A percentile compares a stretch with the other conserved stretches of the same genome.
Conservation (phyloP, 2,329 filamentous ascomycete genomes). For the Aspergillus cejpii region DNA sequence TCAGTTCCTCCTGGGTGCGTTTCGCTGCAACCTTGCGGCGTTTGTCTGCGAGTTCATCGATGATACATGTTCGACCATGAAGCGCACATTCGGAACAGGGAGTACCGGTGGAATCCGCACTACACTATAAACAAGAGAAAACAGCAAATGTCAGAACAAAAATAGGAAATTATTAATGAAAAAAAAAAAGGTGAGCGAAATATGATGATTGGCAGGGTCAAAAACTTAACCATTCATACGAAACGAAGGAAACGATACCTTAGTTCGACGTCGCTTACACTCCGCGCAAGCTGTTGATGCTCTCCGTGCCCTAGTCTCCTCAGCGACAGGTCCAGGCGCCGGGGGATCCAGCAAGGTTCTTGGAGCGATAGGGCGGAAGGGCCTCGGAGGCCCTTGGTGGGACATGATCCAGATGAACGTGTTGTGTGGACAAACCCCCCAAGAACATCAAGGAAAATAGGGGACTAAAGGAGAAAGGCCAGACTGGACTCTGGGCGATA, state of each 20-base stretch:
- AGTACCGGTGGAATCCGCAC: slow-evolving; percentile 17
- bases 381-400: slow-evolving; percentile 20
- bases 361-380: slow-evolving; percentile 30
- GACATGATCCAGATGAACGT: slow-evolving; percentile 20
- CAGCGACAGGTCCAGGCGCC: slow-evolving; percentile 16
- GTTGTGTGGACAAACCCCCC: not conserved
- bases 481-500: not conserved
- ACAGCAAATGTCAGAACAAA: slow-evolving; percentile 5
- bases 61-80: slow-evolving; percentile 30
- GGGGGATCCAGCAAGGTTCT: slow-evolving; percentile 18
- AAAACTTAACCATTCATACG: not conserved
- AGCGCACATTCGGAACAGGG: slow-evolving; percentile 32
- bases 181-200: not conserved
- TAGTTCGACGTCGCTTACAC: slow-evolving; percentile 35
- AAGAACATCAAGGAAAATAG: not conserved
- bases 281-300: slow-evolving; percentile 35
- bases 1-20: slow-evolving; percentile 27
- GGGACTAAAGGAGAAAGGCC: not conserved
- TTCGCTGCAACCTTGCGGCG: slow-evolving; percentile 32
- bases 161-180: not conserved
- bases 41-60: slow-evolving; percentile 32
- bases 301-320: slow-evolving; percentile 31
- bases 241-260: slow-evolving; percentile 21
- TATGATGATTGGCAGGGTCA: not conserved
- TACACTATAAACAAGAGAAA: slow-evolving; percentile 23